These are phyloP conservation scores for Marasmius tenuissimus DNA, from an alignment of 1,284 basidiomycete species.

Conservation along the genomic window DNA sequence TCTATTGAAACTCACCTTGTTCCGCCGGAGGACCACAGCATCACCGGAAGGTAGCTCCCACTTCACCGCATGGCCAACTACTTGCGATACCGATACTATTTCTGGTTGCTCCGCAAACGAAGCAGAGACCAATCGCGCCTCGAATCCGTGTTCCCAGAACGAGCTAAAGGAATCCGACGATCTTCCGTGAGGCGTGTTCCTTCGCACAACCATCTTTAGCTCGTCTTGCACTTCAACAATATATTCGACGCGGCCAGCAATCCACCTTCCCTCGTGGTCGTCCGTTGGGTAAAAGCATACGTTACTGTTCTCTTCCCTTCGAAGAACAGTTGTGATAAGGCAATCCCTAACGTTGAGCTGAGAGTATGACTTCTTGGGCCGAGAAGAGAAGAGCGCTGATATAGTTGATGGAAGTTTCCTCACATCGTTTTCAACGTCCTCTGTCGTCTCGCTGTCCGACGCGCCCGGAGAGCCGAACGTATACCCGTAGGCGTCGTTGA, in stretches of 20 bases:
- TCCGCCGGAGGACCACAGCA: neutral
- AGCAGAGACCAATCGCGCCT: slow-evolving; percentile 4
- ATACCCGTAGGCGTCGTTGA: neutral
- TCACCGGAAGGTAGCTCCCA: neutral
- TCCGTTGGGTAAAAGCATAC: slow-evolving; percentile 1
- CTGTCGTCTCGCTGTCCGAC: neutral
- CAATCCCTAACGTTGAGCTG: neutral
- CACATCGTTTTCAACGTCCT: neutral
- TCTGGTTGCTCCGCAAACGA: neutral
- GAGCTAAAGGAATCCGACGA: neutral
- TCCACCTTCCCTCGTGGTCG: neutral
- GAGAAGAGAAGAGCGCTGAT: neutral
- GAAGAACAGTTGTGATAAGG: neutral
- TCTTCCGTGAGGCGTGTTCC: neutral
- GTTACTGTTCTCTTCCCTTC: slow-evolving; percentile 2
- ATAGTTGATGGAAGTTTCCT: neutral
- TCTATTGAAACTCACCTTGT: neutral
- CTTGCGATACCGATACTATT: neutral
- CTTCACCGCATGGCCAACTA: slow-evolving; percentile 2
- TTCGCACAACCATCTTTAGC: neutral
- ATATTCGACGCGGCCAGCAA: slow-evolving; percentile 7
- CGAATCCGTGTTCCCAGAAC: slow-evolving; percentile 4
- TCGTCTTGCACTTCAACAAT: neutral
- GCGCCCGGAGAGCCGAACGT: no score
- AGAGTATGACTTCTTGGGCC: neutral